Evolutionary conservation across 805 yeast species (phyloP), one percentile per base, ranked within the genome.

Genomic region (Saturnispora dispora): DNA sequence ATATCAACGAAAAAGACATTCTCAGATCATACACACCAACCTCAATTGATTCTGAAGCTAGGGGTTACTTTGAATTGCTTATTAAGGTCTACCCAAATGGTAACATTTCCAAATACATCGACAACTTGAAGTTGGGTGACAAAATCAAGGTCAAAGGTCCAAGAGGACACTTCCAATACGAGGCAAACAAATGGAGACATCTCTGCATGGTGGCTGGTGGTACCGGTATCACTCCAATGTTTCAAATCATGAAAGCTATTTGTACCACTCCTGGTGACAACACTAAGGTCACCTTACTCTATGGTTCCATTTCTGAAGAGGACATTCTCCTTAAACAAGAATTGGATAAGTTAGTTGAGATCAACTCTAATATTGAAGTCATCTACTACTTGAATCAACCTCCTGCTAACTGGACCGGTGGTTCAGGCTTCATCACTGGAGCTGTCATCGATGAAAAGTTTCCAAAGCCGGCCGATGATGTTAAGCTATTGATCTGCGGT

Each of bases 151-250:
- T 88, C 53, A 78, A 85, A 64, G 96, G 98, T 28, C 98, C 98
- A 60, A 87, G 86, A 70, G 97, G 98, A 7, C 80, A 80, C 62
- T 88, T 86, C 74, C 77, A 81, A 55, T 90, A 90, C 71, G 73
- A 79, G 49, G 88, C 95, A 59, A 87, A 86, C 70, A 81, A 84
- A 82, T 82, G 78, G 52, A 71, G 75, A 53, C 75, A 77, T 54
- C 75, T 90, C 53, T 88, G 85, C 50, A 90, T 90, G 97, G 82
- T 91, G 58, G 95, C 96, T 41, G 97, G 97, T 59, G 98, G 97
- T 63, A 88, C 97, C 37, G 97, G 97, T 66, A 85, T 89, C 62
- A 85, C 96, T 7, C 96, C 96, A 65, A 89, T 89, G 96, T 88
- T 81, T 69, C 96, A 89, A 73, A 83, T 89, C 58, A 81, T 90